Evolutionary conservation across 129 eudicot genomes (phyloP).

Genomic region (Arctium minus): DNA sequence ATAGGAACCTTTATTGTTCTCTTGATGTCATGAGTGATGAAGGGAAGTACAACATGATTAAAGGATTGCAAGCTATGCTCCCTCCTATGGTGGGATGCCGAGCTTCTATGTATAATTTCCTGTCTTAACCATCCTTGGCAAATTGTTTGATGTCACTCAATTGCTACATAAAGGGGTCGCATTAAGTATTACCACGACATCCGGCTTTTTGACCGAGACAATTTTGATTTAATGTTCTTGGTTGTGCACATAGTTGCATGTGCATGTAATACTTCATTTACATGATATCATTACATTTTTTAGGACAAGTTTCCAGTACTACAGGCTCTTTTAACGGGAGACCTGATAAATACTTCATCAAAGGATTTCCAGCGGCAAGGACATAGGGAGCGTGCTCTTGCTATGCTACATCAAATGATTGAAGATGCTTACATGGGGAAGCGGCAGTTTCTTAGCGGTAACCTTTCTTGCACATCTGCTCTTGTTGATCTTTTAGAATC

Average conservation of each 20-base stretch:
- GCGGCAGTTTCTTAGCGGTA: slow-evolving; percentile 95
- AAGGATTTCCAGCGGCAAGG: slow-evolving; percentile 72
- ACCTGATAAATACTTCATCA: slow-evolving; percentile 43
- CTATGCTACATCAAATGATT: slow-evolving; percentile 95
- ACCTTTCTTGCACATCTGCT: not conserved
- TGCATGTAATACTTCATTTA: not conserved
- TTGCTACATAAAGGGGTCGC: too few relatives aligned
- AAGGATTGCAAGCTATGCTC: too few relatives aligned
- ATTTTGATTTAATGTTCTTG: not conserved
- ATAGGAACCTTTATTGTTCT: too few relatives aligned
- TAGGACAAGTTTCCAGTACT: slow-evolving; percentile 81
- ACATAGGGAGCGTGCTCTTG: slow-evolving; percentile 93
- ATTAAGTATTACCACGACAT: too few relatives aligned
- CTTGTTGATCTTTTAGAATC: not conserved
- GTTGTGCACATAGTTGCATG: not conserved
- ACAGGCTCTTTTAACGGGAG: slow-evolving; percentile 83
- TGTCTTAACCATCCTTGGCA: too few relatives aligned
- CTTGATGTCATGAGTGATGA: too few relatives aligned
- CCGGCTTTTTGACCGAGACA: not conserved
- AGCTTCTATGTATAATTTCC: too few relatives aligned
- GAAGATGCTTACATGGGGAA: slow-evolving; percentile 98
- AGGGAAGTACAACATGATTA: too few relatives aligned
- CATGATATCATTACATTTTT: not conserved
- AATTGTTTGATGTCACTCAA: too few relatives aligned
- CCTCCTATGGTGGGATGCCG: too few relatives aligned